A percentile compares a stretch with the other conserved stretches of the same genome.
These are phyloP conservation scores for Lasiodiplodia theobromae DNA, from an alignment of 2,329 filamentous ascomycete genomes.

Conservation along the genomic window DNA sequence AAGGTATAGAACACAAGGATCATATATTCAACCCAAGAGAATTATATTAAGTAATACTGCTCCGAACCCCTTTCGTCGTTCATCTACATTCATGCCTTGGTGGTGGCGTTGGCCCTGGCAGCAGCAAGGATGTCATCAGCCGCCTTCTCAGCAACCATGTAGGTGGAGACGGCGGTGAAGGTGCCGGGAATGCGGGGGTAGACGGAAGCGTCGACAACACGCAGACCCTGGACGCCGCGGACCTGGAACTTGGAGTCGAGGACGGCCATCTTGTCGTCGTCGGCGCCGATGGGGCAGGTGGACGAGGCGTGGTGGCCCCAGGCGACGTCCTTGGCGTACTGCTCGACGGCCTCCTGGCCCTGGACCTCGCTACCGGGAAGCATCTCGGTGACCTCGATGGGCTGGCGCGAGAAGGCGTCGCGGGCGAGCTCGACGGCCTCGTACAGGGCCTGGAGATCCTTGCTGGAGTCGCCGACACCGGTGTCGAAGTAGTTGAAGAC, in stretches of 20 bases:
- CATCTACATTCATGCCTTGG: neutral
- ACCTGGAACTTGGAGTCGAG: slow-evolving; percentile 66
- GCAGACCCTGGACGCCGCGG: slow-evolving; percentile 60
- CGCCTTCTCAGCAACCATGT: slow-evolving; percentile 68
- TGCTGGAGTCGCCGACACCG: slow-evolving; percentile 54
- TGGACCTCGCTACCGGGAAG: slow-evolving; percentile 52
- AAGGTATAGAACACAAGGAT: too few relatives aligned
- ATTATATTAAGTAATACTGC: too few relatives aligned
- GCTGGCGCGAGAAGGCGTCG: slow-evolving; percentile 42
- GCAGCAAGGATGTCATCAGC: slow-evolving; percentile 52
- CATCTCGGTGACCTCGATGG: slow-evolving; percentile 50
- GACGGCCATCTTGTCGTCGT: slow-evolving; percentile 62
- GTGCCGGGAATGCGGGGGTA: slow-evolving; percentile 65
- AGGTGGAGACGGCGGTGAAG: slow-evolving; percentile 60
- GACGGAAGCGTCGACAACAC: slow-evolving; percentile 68
- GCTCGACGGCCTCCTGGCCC: slow-evolving; percentile 50
- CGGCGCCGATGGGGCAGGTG: slow-evolving; percentile 62
- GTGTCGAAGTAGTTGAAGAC: slow-evolving; percentile 51
- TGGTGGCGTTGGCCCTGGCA: slow-evolving; percentile 10
- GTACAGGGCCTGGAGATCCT: slow-evolving; percentile 60
- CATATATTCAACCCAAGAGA: too few relatives aligned
- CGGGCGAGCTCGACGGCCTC: slow-evolving; percentile 64
- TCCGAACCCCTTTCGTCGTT: too few relatives aligned
- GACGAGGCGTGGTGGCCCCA: slow-evolving; percentile 64
- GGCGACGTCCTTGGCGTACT: slow-evolving; percentile 40